phyloP scores from a whole-genome alignment of 257 asterid species.

The Solanum pinnatisectum region DNA sequence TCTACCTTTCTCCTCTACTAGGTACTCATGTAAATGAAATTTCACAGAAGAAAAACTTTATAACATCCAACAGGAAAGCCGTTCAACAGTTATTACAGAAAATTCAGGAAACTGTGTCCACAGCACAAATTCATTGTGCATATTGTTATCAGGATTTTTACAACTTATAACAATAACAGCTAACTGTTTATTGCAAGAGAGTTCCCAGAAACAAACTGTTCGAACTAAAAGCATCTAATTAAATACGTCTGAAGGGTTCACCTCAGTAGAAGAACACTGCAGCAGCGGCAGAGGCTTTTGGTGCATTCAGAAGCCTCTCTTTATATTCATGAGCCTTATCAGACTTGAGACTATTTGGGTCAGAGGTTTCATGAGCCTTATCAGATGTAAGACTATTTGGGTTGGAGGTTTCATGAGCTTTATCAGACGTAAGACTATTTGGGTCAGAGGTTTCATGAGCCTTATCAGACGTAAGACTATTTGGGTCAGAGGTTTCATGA shows the following conservation, averaged over 20 bases:
- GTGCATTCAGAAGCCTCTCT: neutral
- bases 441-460: neutral
- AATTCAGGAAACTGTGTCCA: neutral
- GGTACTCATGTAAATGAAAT: neutral
- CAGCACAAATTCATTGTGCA: neutral
- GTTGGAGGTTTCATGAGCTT: neutral
- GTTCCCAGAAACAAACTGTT: neutral
- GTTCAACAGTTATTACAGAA: neutral
- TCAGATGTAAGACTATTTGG: neutral
- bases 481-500: neutral
- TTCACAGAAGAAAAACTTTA: neutral
- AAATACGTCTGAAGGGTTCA: neutral
- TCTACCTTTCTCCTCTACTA: neutral
- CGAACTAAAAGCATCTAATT: neutral
- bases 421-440: neutral
- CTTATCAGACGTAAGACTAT: neutral
- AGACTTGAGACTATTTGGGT: neutral
- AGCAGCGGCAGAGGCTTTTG: neutral
- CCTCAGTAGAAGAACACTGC: neutral
- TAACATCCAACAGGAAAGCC: neutral
- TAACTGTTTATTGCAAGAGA: neutral
- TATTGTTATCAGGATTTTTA: neutral
- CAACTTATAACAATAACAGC: neutral
- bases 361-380: neutral
- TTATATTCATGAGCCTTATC: neutral